phyloP scores from a whole-genome alignment of 2,329 filamentous ascomycete species.

The Alternaria sp. region DNA sequence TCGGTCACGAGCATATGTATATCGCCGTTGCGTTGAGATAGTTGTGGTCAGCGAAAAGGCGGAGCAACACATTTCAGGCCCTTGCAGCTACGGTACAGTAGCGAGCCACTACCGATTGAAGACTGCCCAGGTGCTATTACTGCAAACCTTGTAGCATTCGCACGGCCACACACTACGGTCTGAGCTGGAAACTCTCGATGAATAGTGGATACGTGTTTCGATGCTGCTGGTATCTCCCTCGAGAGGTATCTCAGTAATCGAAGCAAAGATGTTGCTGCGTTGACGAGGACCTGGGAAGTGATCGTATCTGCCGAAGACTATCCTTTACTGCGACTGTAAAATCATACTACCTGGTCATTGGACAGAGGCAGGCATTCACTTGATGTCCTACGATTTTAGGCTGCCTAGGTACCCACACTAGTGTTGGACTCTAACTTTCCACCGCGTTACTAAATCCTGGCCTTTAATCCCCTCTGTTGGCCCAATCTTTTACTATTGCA shows the following conservation, averaged over 20 bases:
- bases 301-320: background rate
- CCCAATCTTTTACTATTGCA: background rate
- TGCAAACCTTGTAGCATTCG: background rate
- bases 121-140: background rate
- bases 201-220: background rate
- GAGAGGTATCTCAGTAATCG: background rate
- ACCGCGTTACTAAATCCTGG: background rate
- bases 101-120: background rate
- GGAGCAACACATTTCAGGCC: background rate
- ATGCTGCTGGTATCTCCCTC: background rate
- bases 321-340: background rate
- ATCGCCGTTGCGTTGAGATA: background rate
- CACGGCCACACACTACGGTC: background rate
- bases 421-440: background rate
- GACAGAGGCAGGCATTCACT: background rate
- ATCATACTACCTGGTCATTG: background rate
- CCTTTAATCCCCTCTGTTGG: background rate
- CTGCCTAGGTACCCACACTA: background rate
- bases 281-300: background rate
- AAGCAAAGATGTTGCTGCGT: background rate
- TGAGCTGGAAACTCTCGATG: background rate
- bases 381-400: background rate
- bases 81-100: background rate
- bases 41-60: rapidly evolving
- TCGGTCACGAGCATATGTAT: background rate